Evolutionary conservation across 805 yeast genomes (phyloP).

Genomic region (Ogataea pignaliae): DNA sequence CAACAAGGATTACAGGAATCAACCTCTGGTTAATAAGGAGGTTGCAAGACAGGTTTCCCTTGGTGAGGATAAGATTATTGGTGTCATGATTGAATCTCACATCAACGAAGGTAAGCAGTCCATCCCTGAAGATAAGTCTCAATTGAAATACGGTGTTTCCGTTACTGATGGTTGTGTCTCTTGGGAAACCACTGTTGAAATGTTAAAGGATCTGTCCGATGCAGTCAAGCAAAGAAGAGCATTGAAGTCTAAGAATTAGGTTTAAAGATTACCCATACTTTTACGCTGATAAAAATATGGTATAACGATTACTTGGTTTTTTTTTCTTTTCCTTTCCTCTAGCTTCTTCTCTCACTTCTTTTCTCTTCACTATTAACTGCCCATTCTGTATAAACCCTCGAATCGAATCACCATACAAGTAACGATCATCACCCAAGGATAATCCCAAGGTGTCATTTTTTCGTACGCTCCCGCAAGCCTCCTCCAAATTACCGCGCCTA

Average conservation of each 20-base stretch:
- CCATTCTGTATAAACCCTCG: too few relatives aligned
- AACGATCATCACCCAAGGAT: too few relatives aligned
- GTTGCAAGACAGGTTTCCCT: conserved; percentile 77
- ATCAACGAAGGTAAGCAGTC: conserved; percentile 88
- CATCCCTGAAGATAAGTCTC: conserved; percentile 57
- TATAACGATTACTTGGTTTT: too few relatives aligned
- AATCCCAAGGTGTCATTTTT: too few relatives aligned
- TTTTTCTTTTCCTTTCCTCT: too few relatives aligned
- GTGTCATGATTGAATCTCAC: conserved; percentile 94
- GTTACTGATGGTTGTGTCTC: conserved; percentile 96
- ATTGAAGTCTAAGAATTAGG: conserved; percentile 3
- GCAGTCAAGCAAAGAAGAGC: conserved; percentile 83
- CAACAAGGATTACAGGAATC: conserved; percentile 83
- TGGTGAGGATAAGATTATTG: conserved; percentile 80
- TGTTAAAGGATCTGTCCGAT: conserved; percentile 71
- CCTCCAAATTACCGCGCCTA: too few relatives aligned
- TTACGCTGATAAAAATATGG: too few relatives aligned
- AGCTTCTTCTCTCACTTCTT: neutral
- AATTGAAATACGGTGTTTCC: conserved; percentile 86
- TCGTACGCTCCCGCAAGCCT: too few relatives aligned
- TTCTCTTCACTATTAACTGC: neutral
- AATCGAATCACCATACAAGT: too few relatives aligned
- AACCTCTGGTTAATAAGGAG: conserved; percentile 79
- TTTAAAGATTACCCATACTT: too few relatives aligned
- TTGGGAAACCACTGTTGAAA: conserved; percentile 82